phyloP scores from a whole-genome alignment of 176 grass and related monocot genomes.

The Calamus simplicifolius region DNA sequence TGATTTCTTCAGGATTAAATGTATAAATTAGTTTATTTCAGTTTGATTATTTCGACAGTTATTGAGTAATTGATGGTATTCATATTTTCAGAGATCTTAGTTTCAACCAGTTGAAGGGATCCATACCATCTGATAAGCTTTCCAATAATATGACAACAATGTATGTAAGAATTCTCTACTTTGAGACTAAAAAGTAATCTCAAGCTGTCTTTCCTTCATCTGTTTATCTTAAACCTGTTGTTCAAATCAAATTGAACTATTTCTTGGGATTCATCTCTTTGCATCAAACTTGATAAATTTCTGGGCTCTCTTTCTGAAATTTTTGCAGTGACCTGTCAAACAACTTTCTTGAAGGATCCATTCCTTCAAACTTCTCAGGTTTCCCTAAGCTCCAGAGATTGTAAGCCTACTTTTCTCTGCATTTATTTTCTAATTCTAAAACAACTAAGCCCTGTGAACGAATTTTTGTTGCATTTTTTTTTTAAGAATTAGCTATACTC shows the following conservation, averaged over 20 bases:
- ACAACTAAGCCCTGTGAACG: no score
- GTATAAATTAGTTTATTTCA: no score
- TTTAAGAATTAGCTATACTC: neutral
- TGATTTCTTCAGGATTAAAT: no score
- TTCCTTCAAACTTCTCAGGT: slow-evolving; percentile 61
- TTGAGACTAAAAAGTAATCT: neutral
- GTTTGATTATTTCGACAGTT: neutral
- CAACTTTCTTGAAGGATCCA: slow-evolving; percentile 61
- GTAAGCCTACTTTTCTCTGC: slow-evolving; percentile 38
- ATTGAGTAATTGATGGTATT: slow-evolving; percentile 5
- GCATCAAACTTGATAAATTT: neutral
- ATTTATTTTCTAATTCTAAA: neutral
- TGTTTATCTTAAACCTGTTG: slow-evolving; percentile 6
- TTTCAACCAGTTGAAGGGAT: slow-evolving; percentile 75
- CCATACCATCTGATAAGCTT: slow-evolving; percentile 61
- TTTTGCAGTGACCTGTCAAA: slow-evolving; percentile 61
- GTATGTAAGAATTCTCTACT: slow-evolving; percentile 33
- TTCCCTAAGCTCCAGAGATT: slow-evolving; percentile 67
- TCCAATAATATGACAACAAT: slow-evolving; percentile 67
- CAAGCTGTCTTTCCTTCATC: slow-evolving; percentile 7
- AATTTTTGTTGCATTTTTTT: neutral
- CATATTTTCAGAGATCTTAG: slow-evolving; percentile 95
- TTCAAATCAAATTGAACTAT: slow-evolving; percentile 8
- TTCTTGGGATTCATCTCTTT: neutral
- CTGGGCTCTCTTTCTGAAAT: neutral